Evolutionary conservation across 2,329 filamentous ascomycete species (phyloP).

Genomic region (Aspergillus sp.): DNA sequence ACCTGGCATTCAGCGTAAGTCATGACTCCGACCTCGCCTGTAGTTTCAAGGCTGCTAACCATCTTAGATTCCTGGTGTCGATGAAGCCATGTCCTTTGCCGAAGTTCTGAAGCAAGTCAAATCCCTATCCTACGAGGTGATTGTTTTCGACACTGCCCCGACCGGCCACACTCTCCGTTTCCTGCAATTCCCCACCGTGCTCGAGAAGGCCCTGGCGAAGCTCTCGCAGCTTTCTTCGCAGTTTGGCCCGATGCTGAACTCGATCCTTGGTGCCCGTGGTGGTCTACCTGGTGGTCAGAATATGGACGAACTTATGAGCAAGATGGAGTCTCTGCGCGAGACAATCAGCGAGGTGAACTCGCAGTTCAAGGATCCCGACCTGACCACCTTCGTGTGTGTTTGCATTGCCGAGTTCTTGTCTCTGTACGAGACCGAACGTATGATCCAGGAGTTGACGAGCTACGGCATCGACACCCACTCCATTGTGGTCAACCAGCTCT

Average conservation of each 20-base stretch:
- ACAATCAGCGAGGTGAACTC: conserved; percentile 95
- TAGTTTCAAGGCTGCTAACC: conserved; percentile 5
- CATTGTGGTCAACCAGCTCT: conserved; percentile 96
- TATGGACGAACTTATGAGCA: conserved; percentile 85
- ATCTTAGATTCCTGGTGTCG: conserved; percentile 91
- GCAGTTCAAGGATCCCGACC: conserved; percentile 94
- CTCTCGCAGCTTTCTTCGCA: conserved; percentile 89
- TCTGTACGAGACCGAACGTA: conserved; percentile 96
- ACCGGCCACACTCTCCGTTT: conserved; percentile 98
- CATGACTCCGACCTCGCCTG: background rate
- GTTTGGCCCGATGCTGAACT: conserved; percentile 93
- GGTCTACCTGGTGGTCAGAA: conserved; percentile 87
- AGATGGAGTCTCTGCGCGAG: conserved; percentile 87
- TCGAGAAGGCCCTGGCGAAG: conserved; percentile 98
- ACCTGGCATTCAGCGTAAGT: conserved; percentile 83
- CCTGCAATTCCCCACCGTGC: conserved; percentile 94
- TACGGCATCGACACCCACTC: conserved; percentile 95
- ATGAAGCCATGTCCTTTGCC: conserved; percentile 99
- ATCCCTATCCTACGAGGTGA: conserved; percentile 95
- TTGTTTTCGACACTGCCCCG: conserved; percentile 97
- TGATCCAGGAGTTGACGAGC: conserved; percentile 94
- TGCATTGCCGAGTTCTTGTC: conserved; percentile 97
- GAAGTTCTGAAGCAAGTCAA: conserved; percentile 99
- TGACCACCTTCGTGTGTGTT: conserved; percentile 97
- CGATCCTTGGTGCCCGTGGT: conserved; percentile 74